Conservation (phyloP, 1,284 basidiomycete genomes). For the Ustilago cynodontis region DNA sequence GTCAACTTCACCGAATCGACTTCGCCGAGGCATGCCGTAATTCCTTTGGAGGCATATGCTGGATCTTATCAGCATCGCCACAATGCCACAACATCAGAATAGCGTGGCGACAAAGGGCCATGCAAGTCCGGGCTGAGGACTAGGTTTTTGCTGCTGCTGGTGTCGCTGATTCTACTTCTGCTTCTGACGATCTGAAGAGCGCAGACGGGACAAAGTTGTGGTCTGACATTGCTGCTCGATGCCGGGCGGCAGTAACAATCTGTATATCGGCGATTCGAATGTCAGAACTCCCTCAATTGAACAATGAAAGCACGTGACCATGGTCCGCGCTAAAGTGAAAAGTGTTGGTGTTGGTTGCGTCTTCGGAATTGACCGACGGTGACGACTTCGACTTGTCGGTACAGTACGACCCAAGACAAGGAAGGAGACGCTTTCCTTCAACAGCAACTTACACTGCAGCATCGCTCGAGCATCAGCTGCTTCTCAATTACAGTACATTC, state of each 20-base stretch:
- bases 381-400: background rate
- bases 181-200: background rate
- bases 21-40: background rate
- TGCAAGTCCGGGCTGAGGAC: background rate
- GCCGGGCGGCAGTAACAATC: background rate
- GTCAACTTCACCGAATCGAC: background rate
- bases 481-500: too few species aligned
- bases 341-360: constrained; percentile 4
- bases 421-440: background rate
- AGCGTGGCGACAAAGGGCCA: background rate
- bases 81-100: background rate
- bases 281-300: background rate
- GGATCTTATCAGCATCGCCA: background rate
- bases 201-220: background rate
- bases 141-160: background rate
- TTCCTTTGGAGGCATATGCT: background rate
- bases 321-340: background rate
- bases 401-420: too few species aligned
- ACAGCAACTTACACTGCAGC: background rate
- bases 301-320: background rate
- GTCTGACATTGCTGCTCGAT: constrained; percentile 4
- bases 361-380: background rate
- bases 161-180: background rate
- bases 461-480: background rate
- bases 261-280: background rate